Evolutionary conservation across 768 basidiomycete species (phyloP).

Genomic region (Collybiopsis luxurians): DNA sequence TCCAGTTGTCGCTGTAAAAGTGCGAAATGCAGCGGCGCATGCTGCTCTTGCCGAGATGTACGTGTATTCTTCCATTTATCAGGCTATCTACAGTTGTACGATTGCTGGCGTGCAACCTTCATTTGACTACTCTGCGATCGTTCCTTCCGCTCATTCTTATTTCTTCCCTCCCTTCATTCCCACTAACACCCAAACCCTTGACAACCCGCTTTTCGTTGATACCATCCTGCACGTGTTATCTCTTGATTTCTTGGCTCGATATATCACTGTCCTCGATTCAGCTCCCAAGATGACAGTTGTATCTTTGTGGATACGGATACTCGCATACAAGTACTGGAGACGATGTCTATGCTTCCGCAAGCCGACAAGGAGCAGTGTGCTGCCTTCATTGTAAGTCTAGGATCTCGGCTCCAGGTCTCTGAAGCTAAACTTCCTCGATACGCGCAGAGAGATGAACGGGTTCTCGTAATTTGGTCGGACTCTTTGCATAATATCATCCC

Average conservation of each 20-base stretch:
- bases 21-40: constrained; percentile 77
- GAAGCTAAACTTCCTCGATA: constrained; percentile 10
- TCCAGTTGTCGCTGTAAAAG: constrained; percentile 81
- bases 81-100: no score
- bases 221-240: no score
- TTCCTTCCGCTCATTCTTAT: no score
- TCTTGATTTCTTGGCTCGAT: neutral
- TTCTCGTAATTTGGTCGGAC: constrained; percentile 84
- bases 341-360: constrained; percentile 59
- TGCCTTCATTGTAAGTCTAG: constrained; percentile 69
- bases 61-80: no score
- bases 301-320: constrained; percentile 78
- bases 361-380: constrained; percentile 92
- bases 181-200: no score
- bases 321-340: constrained; percentile 82
- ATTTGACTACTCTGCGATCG: no score
- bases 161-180: no score
- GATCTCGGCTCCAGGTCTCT: neutral
- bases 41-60: constrained; percentile 72
- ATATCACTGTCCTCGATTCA: constrained; percentile 23
- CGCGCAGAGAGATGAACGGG: constrained; percentile 73
- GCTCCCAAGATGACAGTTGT: constrained; percentile 54
- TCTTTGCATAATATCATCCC: constrained; percentile 77
- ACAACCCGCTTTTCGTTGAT: no score
- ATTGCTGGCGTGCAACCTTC: no score